A percentile compares a stretch with the other conserved stretches of the same genome.
Conservation (phyloP, 306 rosid species). For the Castanopsis chinensis region DNA sequence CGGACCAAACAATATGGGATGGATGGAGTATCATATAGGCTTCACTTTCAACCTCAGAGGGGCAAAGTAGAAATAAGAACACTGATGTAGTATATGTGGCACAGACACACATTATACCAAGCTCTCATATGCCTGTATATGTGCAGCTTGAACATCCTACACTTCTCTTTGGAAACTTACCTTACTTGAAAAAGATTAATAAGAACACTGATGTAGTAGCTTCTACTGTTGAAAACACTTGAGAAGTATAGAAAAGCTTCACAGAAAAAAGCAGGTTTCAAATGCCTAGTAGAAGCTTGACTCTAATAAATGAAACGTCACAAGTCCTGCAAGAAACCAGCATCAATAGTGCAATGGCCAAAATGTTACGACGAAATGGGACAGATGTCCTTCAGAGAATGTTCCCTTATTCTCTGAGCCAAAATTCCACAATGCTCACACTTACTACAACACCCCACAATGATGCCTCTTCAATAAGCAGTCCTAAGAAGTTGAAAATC, state of each 20-base stretch:
- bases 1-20: no score
- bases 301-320: background rate
- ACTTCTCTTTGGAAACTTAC: no score
- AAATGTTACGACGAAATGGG: background rate
- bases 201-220: background rate
- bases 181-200: background rate
- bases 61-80: no score
- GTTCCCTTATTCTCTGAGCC: background rate
- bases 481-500: background rate
- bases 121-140: no score
- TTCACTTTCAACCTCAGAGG: background rate
- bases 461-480: background rate
- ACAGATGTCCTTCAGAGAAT: background rate
- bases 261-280: background rate
- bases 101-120: no score
- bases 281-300: background rate
- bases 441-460: background rate
- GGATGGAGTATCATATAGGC: no score
- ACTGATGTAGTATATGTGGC: no score
- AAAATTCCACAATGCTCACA: background rate
- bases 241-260: background rate
- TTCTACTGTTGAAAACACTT: background rate
- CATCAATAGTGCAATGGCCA: background rate
- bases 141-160: no score
- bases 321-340: background rate